Evolutionary conservation across 192 early-diverging fungal species (phyloP), one percentile per base, ranked within the genome.

Genomic region (Coemansia sp.): DNA sequence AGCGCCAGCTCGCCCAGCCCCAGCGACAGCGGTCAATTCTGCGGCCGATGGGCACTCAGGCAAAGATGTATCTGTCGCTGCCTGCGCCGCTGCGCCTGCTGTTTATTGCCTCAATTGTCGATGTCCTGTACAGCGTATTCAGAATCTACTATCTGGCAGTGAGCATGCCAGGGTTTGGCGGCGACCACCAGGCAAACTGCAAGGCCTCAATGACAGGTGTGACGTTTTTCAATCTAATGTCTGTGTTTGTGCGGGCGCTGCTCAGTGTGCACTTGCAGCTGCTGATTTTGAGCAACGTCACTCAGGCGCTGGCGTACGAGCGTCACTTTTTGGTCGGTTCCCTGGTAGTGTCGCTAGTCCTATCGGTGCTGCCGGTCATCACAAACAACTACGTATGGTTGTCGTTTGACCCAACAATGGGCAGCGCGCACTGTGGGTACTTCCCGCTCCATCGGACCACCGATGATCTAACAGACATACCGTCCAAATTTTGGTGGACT

Each of bases 341-440:
- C 4, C n/a, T 63, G 24, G 28, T 44, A 0, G 29, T 77, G 22
- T 66, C 74, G 29, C 50, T 63, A 11, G 61, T 67, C 6, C 49
- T 77, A 18, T 32, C 74, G 2, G 24, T 71, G 11, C 12, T 77
- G 28, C 74, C 74, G 5, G 28, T 77, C 0, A 44, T 66, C 31
- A 77, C 67, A n/a, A 27, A 60, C 49, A 71, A 71, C 59, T 77
- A 77, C 44, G 60, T 62, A 27, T 77, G 74, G 74, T 45, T 77
- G 22, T 54, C 44, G 2, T 57, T 60, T 42, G 74, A 77, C 44
- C 74, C 74, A 18, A 67, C 64, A 9, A 59, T 69, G 56, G 56
- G 59, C 64, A 64, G 57, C 30, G 64, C 60, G 12, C 74, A 64
- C 24, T 77, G 74, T 32, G 67, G 67, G n/a, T 77, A 77, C 30